These are phyloP conservation scores for Datura wrightii DNA, from an alignment of 257 asterid species.

Conservation along the genomic window DNA sequence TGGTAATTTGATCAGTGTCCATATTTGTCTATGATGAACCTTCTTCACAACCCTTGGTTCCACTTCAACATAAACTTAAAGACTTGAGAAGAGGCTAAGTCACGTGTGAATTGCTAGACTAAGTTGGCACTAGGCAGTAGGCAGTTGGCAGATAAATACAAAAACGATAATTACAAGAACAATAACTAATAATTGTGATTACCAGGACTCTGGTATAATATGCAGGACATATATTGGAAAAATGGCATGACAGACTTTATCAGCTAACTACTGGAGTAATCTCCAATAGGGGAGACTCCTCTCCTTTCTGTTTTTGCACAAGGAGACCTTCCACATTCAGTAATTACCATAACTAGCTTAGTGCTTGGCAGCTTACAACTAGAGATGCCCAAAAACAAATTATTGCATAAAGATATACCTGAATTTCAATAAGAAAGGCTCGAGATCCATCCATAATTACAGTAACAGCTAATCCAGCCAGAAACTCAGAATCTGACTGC, in stretches of 20 bases:
- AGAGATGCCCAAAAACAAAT: background rate
- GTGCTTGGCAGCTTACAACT: background rate
- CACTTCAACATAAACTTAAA: background rate
- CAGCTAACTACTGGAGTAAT: background rate
- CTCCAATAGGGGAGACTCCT: background rate
- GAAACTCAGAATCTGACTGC: slow-evolving; percentile 74
- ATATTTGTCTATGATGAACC: background rate
- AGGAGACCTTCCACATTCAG: background rate
- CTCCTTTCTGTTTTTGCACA: background rate
- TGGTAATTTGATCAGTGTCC: background rate
- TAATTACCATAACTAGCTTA: slow-evolving; percentile 2
- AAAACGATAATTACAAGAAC: slow-evolving; percentile 1
- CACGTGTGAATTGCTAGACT: background rate
- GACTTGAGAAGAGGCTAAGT: slow-evolving; percentile 3
- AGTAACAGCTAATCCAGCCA: slow-evolving; percentile 91
- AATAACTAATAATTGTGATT: background rate
- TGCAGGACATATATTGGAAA: background rate
- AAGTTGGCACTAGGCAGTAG: background rate
- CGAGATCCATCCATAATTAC: slow-evolving; percentile 93
- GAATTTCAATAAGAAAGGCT: slow-evolving; percentile 84
- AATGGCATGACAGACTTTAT: background rate
- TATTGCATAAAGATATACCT: slow-evolving; percentile 48
- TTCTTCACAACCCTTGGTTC: slow-evolving; percentile 8
- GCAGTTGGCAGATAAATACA: background rate
- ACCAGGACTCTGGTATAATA: background rate